Evolutionary conservation across 495 filamentous ascomycete genomes (phyloP).

Genomic region (Podospora pseudocomata): DNA sequence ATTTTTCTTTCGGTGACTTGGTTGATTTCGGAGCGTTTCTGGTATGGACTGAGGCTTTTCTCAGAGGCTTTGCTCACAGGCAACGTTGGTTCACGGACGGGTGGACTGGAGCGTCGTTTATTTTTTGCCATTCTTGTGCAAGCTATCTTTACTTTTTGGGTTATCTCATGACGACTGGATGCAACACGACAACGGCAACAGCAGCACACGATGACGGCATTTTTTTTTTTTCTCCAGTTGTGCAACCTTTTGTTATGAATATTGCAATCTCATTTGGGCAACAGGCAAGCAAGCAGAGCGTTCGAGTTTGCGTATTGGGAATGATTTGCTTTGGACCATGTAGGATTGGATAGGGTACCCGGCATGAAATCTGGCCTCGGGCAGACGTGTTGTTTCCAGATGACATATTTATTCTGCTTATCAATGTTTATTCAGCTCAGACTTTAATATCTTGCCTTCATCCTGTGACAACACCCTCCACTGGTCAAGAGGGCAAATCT

Average conservation of each 20-base stretch:
- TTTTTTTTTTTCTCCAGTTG: not conserved
- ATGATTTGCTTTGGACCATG: not conserved
- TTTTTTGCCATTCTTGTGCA: not conserved
- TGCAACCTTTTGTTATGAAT: not conserved
- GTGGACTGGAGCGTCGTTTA: not conserved
- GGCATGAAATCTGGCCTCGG: not conserved
- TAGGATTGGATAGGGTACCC: not conserved
- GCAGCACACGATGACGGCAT: not conserved
- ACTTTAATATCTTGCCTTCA: not conserved
- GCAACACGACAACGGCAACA: not conserved
- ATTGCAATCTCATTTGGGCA: not conserved
- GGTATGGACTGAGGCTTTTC: not conserved
- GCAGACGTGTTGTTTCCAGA: not conserved
- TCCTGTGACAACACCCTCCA: no score
- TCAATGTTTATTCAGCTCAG: not conserved
- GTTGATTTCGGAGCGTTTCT: not conserved
- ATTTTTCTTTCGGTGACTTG: not conserved
- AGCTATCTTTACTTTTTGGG: not conserved
- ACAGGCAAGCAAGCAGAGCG: no score
- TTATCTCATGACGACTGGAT: constrained; percentile 5
- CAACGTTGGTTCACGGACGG: not conserved
- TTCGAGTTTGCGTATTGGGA: no score
- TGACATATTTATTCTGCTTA: not conserved
- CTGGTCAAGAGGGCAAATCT: no score
- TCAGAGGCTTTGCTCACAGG: not conserved